Conservation (phyloP, 352 stramenopile species). For the Phytophthora capsici region DNA sequence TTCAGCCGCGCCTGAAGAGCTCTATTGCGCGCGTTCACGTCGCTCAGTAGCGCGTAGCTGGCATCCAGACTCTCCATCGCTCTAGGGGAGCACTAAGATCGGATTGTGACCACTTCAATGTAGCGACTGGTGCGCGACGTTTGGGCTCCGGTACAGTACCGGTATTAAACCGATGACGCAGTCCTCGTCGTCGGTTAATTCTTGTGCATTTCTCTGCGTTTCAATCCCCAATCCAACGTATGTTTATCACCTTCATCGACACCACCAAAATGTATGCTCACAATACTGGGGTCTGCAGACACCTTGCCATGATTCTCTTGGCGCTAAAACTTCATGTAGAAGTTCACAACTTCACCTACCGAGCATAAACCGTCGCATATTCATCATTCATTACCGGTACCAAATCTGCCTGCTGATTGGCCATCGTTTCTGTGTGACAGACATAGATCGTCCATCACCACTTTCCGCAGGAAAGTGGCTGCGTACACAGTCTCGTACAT, state of each 20-base stretch:
- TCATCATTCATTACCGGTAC: constrained; percentile 8
- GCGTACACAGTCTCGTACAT: too few relatives aligned
- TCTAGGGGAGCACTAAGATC: constrained; percentile 6
- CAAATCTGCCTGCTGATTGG: constrained; percentile 18
- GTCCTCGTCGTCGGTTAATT: not conserved
- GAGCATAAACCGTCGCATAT: constrained; percentile 1
- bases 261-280: not conserved
- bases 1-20: constrained; percentile 57
- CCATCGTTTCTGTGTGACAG: constrained; percentile 23
- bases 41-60: constrained; percentile 62
- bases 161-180: constrained; percentile 3
- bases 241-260: not conserved
- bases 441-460: constrained; percentile 22
- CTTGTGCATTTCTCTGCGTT: constrained; percentile 22
- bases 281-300: constrained; percentile 1
- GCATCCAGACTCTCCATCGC: constrained; percentile 47
- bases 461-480: constrained; percentile 9
- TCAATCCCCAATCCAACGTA: constrained; percentile 17
- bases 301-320: not conserved
- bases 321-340: too few relatives aligned
- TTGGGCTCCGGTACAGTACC: not conserved
- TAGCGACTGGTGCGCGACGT: constrained; percentile 2
- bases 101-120: constrained; percentile 19
- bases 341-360: too few relatives aligned
- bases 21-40: constrained; percentile 53